Percentiles rank a stretch among this genome's conserved stretches.
These are phyloP conservation scores for Grigorovia humatica DNA, from an alignment of 805 yeast species.

Conservation along the genomic window DNA sequence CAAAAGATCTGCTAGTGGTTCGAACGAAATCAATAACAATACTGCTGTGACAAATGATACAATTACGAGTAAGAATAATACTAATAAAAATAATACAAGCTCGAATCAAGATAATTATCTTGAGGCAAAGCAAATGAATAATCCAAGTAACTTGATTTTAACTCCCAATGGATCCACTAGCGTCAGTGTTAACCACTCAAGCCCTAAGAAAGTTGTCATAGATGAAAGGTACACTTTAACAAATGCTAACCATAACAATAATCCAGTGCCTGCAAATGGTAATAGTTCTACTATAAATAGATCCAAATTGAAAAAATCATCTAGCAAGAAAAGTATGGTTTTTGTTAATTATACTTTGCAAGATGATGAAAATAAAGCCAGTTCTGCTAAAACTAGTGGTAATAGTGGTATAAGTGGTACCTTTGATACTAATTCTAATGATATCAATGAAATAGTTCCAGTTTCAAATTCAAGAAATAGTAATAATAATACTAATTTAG, in stretches of 20 bases:
- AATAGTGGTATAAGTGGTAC: not conserved
- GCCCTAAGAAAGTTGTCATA: conserved; percentile 23
- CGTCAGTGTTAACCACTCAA: not conserved
- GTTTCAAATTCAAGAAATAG: not conserved
- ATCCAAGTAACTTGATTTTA: not conserved
- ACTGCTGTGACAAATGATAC: not conserved
- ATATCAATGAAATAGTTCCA: not conserved
- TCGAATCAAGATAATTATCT: conserved; percentile 2
- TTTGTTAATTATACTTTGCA: conserved; percentile 29
- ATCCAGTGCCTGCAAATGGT: conserved; percentile 2
- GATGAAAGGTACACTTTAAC: conserved; percentile 13
- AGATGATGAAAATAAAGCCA: conserved; percentile 7
- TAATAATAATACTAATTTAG: not conserved
- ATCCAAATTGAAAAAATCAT: conserved; percentile 7
- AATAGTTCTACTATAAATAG: not conserved
- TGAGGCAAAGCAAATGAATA: no score
- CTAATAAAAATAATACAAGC: not conserved
- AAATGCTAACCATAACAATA: conserved; percentile 6
- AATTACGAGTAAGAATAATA: no score
- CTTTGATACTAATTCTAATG: not conserved
- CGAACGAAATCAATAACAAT: not conserved
- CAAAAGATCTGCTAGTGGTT: conserved; percentile 13
- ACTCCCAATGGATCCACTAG: not conserved
- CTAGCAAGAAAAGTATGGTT: conserved; percentile 22
- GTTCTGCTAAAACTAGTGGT: not conserved